Evolutionary conservation across 2,329 filamentous ascomycete genomes (phyloP).

Genomic region (Pyricularia sp.): DNA sequence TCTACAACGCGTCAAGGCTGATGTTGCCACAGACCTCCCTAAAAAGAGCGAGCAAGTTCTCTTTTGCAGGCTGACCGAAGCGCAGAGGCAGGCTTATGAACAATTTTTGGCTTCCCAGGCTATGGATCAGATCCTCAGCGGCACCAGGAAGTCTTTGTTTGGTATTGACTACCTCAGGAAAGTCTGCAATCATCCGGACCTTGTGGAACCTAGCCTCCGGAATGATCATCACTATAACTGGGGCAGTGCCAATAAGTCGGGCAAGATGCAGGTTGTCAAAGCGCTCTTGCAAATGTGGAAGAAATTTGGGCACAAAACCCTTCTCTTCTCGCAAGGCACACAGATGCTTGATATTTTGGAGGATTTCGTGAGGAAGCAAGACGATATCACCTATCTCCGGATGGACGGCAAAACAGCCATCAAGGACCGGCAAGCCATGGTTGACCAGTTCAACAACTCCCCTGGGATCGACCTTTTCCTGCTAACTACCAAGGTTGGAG

Average conservation of each 20-base stretch:
- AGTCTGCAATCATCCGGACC: constrained; percentile 94
- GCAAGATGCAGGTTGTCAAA: constrained; percentile 93
- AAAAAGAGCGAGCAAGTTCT: constrained; percentile 95
- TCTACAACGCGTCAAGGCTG: constrained; percentile 82
- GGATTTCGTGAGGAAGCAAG: constrained; percentile 60
- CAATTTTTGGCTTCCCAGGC: constrained; percentile 74
- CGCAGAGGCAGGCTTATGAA: constrained; percentile 74
- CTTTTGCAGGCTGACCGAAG: constrained; percentile 81
- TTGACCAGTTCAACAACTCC: constrained; percentile 85
- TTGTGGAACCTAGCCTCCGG: constrained; percentile 49
- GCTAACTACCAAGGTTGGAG: constrained; percentile 90
- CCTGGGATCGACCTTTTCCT: constrained; percentile 78
- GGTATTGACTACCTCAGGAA: constrained; percentile 90
- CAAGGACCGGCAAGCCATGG: constrained; percentile 77
- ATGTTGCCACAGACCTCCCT: constrained; percentile 87
- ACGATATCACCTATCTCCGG: constrained; percentile 65
- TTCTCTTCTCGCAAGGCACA: constrained; percentile 86
- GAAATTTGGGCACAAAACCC: constrained; percentile 79
- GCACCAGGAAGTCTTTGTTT: constrained; percentile 70
- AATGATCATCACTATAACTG: constrained; percentile 55
- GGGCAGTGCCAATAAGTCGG: constrained; percentile 70
- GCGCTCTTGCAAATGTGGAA: constrained; percentile 84
- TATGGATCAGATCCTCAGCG: constrained; percentile 70
- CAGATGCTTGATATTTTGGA: constrained; percentile 96
- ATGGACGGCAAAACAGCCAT: constrained; percentile 94